Percentiles rank a stretch among this genome's conserved stretches.
Evolutionary conservation across 495 filamentous ascomycete genomes (phyloP).

Genomic region (Lasiosphaeriaceae sp.): DNA sequence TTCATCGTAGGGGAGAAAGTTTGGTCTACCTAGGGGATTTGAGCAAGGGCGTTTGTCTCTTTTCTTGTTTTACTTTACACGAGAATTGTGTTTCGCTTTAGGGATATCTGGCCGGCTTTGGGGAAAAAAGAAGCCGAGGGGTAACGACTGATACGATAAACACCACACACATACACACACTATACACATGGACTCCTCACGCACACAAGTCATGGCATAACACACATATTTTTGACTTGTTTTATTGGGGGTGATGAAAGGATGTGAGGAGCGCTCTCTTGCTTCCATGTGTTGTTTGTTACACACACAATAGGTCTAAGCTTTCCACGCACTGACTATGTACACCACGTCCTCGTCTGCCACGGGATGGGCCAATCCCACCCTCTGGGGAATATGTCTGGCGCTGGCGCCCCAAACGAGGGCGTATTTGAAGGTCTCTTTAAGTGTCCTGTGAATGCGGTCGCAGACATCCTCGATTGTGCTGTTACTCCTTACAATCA

Average conservation of each 20-base stretch:
- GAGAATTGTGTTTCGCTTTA: neutral
- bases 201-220: neutral
- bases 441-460: constrained; percentile 86
- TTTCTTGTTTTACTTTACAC: neutral
- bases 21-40: neutral
- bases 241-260: neutral
- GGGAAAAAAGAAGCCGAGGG: neutral
- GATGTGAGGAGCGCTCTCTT: neutral
- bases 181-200: neutral
- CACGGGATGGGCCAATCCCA: constrained; percentile 82
- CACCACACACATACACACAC: constrained; percentile 5
- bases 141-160: constrained; percentile 15
- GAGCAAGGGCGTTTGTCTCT: constrained; percentile 3
- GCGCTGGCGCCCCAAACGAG: constrained; percentile 97
- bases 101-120: neutral
- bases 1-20: neutral
- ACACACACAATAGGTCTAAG: constrained; percentile 31
- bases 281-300: neutral
- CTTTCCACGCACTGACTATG: constrained; percentile 78
- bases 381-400: constrained; percentile 88
- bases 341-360: constrained; percentile 96
- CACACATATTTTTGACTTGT: neutral
- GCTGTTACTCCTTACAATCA: constrained; percentile 85
- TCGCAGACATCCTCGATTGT: constrained; percentile 98
- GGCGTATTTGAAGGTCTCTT: constrained; percentile 99